Conservation (phyloP, 352 stramenopile species). For the Hyaloperonospora arabidopsidis region DNA sequence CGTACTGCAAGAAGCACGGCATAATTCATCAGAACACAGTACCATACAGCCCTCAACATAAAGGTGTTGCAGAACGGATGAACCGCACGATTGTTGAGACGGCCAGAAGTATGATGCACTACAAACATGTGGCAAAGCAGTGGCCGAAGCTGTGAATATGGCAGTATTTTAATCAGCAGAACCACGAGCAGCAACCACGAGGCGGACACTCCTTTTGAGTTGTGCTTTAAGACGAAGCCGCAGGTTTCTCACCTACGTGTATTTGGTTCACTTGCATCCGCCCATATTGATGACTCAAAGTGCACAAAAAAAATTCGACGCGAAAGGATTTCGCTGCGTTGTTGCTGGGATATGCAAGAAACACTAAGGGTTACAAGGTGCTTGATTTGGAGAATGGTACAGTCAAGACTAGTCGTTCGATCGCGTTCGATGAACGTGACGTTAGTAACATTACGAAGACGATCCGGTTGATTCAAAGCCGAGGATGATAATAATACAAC, state of each 20-base stretch:
- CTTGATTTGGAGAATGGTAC: background rate
- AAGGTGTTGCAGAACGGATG: background rate
- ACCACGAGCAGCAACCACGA: too few relatives aligned
- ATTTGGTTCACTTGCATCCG: background rate
- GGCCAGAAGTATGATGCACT: conserved; percentile 1
- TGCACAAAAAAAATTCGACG: background rate
- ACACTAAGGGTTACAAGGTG: conserved; percentile 1
- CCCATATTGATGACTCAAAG: background rate
- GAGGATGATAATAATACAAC: background rate
- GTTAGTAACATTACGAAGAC: background rate
- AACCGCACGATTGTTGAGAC: conserved; percentile 1
- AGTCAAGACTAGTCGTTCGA: background rate
- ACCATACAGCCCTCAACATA: background rate
- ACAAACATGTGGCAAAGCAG: background rate
- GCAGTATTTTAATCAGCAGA: background rate
- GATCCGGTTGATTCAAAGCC: background rate
- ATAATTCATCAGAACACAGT: background rate
- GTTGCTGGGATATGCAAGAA: background rate
- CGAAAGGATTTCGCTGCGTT: background rate
- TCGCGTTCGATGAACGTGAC: background rate
- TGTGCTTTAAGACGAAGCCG: background rate
- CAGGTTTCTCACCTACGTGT: background rate
- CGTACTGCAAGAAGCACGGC: too few relatives aligned
- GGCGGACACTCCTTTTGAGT: background rate
- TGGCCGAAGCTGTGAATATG: background rate